These are phyloP conservation scores for Albatrellus ellisii DNA, from an alignment of 768 basidiomycete species.

Conservation along the genomic window DNA sequence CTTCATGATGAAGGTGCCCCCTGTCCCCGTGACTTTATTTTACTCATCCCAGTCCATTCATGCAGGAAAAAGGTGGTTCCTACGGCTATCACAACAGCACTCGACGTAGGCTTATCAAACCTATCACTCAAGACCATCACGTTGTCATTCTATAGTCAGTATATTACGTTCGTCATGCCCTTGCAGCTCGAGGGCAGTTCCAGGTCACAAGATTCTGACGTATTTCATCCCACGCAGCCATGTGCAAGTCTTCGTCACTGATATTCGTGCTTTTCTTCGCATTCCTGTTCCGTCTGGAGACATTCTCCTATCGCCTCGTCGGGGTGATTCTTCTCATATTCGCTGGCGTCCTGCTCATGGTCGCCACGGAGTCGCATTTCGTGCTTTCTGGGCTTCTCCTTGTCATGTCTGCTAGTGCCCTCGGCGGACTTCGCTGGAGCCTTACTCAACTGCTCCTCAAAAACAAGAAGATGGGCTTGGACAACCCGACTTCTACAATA, in stretches of 20 bases:
- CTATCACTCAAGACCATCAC: conserved; percentile 87
- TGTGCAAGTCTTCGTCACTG: conserved; percentile 99
- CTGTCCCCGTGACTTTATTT: too few relatives aligned
- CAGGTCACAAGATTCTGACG: conserved; percentile 1
- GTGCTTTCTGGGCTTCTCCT: conserved; percentile 73
- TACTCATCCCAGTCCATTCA: too few relatives aligned
- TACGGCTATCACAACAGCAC: conserved; percentile 74
- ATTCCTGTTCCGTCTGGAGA: conserved; percentile 83
- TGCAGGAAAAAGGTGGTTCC: too few relatives aligned
- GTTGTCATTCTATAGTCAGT: conserved; percentile 93
- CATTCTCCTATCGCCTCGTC: conserved; percentile 78
- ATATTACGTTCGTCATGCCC: conserved; percentile 1
- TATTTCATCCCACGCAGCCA: conserved; percentile 40
- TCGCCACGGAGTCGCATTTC: conserved; percentile 86
- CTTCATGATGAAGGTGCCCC: too few relatives aligned
- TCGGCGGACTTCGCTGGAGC: conserved; percentile 92
- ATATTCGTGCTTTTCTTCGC: conserved; percentile 95
- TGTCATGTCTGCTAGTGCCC: conserved; percentile 76
- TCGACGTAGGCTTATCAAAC: conserved; percentile 94
- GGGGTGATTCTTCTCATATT: conserved; percentile 86
- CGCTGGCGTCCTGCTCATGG: conserved; percentile 89
- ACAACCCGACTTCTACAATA: conserved; percentile 86
- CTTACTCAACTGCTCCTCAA: conserved; percentile 84
- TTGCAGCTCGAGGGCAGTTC: too few relatives aligned
- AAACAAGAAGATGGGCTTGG: conserved; percentile 71